phyloP scores from a whole-genome alignment of 2,329 filamentous ascomycete species.

The Aschersonia sp. region DNA sequence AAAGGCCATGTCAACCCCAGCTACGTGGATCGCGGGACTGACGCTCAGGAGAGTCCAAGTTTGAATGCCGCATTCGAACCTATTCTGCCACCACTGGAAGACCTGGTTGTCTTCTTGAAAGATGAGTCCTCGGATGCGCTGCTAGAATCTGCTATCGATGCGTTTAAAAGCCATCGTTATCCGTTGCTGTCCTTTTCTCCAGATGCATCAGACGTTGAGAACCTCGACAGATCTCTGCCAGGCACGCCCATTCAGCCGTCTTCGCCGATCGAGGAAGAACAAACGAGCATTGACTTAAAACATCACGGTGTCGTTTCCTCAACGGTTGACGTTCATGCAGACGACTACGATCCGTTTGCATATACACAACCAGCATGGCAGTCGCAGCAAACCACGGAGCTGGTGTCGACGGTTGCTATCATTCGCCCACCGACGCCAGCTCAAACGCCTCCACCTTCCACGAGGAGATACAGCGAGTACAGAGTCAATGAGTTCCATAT shows the following conservation, averaged over 20 bases:
- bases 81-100: conserved; percentile 38
- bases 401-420: conserved; percentile 11
- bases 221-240: conserved; percentile 8
- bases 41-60: conserved; percentile 14
- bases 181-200: conserved; percentile 12
- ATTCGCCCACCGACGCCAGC: conserved; percentile 26
- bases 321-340: conserved; percentile 3
- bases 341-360: conserved; percentile 35
- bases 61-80: conserved; percentile 19
- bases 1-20: conserved; percentile 7
- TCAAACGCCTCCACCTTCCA: conserved; percentile 24
- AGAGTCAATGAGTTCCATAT: conserved; percentile 31
- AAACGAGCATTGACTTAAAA: not conserved
- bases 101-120: conserved; percentile 40
- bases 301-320: conserved; percentile 1
- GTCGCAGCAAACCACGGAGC: conserved; percentile 8
- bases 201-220: conserved; percentile 8
- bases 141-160: conserved; percentile 30
- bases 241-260: conserved; percentile 10
- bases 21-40: conserved; percentile 25
- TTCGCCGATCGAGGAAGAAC: not conserved
- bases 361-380: conserved; percentile 15
- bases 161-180: conserved; percentile 21
- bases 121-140: conserved; percentile 24
- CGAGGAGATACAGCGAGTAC: conserved; percentile 12